Conservation (phyloP, 257 asterid species). For the Petunia axillaris region DNA sequence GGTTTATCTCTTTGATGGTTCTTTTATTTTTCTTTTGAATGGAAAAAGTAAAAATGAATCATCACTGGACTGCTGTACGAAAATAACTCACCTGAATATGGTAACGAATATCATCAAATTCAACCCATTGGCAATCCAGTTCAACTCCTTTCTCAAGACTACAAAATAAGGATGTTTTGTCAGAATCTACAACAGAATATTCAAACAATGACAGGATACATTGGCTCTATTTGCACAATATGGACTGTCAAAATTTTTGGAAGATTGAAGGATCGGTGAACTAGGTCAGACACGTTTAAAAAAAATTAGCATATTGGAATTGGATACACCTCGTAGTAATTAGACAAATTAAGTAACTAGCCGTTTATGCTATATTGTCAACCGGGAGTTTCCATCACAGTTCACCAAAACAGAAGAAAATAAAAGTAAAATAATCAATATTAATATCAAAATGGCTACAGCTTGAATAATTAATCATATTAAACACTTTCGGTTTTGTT, state of each 20-base stretch:
- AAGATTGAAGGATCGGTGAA: neutral
- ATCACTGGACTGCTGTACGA: neutral
- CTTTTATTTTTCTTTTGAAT: neutral
- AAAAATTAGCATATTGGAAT: neutral
- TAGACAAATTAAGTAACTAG: neutral
- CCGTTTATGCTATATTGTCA: constrained; percentile 15
- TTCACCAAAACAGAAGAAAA: neutral
- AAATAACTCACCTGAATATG: constrained; percentile 75
- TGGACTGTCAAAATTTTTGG: neutral
- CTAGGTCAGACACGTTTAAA: neutral
- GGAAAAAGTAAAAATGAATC: neutral
- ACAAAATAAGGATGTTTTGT: constrained; percentile 32
- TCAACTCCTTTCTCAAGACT: constrained; percentile 96
- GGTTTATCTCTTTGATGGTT: neutral
- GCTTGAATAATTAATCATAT: neutral
- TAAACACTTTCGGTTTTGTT: neutral
- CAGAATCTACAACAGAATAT: constrained; percentile 21
- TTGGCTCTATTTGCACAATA: neutral
- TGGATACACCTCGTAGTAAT: constrained; percentile 13
- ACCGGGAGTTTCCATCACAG: constrained; percentile 7
- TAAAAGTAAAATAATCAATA: neutral
- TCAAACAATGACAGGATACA: neutral
- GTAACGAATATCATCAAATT: constrained; percentile 90
- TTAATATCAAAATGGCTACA: neutral
- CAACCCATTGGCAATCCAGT: constrained; percentile 88